phyloP scores from a whole-genome alignment of 1,139 yeast genomes.

The Hansenula anomala region DNA sequence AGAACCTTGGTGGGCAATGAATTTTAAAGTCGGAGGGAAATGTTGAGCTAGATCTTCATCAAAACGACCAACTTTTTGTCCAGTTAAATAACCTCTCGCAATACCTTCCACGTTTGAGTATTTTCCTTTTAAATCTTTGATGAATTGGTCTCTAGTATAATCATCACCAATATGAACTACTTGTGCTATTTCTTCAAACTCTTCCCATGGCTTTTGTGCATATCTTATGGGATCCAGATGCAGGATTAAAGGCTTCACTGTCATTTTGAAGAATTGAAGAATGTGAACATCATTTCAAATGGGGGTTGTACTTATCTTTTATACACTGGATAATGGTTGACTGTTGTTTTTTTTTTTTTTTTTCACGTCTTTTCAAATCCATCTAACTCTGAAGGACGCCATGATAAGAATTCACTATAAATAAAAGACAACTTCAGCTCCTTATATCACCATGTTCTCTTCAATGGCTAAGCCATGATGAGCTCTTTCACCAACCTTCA shows the following conservation, averaged over 20 bases:
- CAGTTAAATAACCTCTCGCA: conserved; percentile 44
- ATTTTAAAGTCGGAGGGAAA: conserved; percentile 42
- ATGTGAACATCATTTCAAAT: no score
- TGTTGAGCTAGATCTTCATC: conserved; percentile 30
- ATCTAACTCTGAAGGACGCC: not conserved
- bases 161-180: conserved; percentile 34
- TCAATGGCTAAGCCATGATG: no score
- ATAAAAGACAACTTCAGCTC: no score
- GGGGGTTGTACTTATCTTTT: no score
- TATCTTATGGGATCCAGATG: conserved; percentile 48
- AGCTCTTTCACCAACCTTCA: conserved; percentile 1
- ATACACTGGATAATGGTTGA: no score
- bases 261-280: no score
- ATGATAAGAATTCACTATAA: no score
- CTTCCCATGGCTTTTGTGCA: conserved; percentile 51
- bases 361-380: not conserved
- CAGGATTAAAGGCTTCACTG: conserved; percentile 36
- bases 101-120: conserved; percentile 41
- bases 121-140: conserved; percentile 27
- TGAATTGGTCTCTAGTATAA: conserved; percentile 44
- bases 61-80: conserved; percentile 45
- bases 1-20: conserved; percentile 55
- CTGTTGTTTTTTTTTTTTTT: no score
- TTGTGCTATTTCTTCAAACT: conserved; percentile 40
- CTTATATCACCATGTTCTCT: no score